These are phyloP conservation scores for Schizochytrium sp. DNA, from an alignment of 108 stramenopile species.

Conservation along the genomic window DNA sequence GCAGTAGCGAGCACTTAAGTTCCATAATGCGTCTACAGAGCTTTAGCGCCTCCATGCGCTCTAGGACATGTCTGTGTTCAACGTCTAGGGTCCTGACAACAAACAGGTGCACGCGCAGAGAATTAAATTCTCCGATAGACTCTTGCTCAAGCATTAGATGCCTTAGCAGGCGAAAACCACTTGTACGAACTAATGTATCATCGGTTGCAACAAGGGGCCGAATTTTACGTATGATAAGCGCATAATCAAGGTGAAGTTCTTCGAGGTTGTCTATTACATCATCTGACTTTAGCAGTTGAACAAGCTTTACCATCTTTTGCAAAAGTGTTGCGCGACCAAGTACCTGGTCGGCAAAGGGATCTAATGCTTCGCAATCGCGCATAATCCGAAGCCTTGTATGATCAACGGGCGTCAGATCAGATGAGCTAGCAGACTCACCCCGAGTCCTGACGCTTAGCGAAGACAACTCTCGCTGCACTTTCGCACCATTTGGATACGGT, in stretches of 20 bases:
- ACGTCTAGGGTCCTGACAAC: slow-evolving; percentile 33
- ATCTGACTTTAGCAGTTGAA: slow-evolving; percentile 47
- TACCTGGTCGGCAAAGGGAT: slow-evolving; percentile 1
- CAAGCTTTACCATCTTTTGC: slow-evolving; percentile 58
- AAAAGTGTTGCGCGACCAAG: slow-evolving; percentile 1
- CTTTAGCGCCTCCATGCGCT: slow-evolving; percentile 58
- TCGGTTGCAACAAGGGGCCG: slow-evolving; percentile 5
- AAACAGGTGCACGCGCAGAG: slow-evolving; percentile 1
- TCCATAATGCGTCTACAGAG: slow-evolving; percentile 34
- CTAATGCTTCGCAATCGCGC: slow-evolving; percentile 47
- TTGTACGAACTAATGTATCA: slow-evolving; percentile 30
- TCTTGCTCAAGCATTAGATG: slow-evolving; percentile 34
- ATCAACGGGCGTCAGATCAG: slow-evolving; percentile 18
- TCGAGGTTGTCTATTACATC: slow-evolving; percentile 27
- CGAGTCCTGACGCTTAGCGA: slow-evolving; percentile 33
- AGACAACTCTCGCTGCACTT: neutral
- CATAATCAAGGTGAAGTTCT: slow-evolving; percentile 37
- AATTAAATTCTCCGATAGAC: neutral
- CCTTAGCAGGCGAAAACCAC: slow-evolving; percentile 40
- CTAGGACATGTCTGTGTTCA: slow-evolving; percentile 4
- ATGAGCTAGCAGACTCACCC: slow-evolving; percentile 27
- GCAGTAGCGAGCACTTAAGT: slow-evolving; percentile 38
- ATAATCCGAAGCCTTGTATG: neutral
- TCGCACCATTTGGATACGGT: too few relatives aligned
- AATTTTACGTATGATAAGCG: neutral